Conservation (phyloP, 2,329 filamentous ascomycete genomes). For the Endocalyx cinctus region DNA sequence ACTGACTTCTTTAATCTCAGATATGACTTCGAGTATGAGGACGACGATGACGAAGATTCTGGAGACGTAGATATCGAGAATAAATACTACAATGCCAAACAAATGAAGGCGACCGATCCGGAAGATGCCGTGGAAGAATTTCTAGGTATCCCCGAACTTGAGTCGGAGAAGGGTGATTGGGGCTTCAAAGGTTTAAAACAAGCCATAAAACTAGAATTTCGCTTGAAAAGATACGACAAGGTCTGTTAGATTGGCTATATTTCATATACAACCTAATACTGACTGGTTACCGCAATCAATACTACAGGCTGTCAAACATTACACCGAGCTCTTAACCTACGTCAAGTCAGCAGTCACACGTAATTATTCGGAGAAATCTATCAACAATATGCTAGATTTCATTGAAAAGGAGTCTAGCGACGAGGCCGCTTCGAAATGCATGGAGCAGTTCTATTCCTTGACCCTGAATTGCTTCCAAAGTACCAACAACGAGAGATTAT, state of each 20-base stretch:
- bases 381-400: conserved; percentile 98
- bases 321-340: conserved; percentile 91
- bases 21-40: conserved; percentile 97
- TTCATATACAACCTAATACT: no score
- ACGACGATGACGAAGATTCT: conserved; percentile 79
- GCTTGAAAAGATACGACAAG: conserved; percentile 80
- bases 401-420: conserved; percentile 83
- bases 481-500: conserved; percentile 94
- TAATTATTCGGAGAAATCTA: conserved; percentile 98
- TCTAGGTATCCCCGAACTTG: conserved; percentile 76
- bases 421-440: conserved; percentile 68
- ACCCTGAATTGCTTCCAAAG: conserved; percentile 93
- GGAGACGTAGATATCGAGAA: conserved; percentile 96
- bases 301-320: conserved; percentile 87
- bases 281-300: no score
- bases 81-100: conserved; percentile 99
- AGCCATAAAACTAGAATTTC: conserved; percentile 95
- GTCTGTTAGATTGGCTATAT: no score
- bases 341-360: conserved; percentile 95
- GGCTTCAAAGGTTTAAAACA: conserved; percentile 98
- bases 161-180: conserved; percentile 94
- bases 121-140: conserved; percentile 90
- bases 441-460: conserved; percentile 92
- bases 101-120: conserved; percentile 82
- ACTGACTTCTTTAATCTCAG: no score